Percentiles rank a stretch among this genome's conserved stretches.
These are phyloP conservation scores for Primulina huaijiensis DNA, from an alignment of 257 asterid species.

Conservation along the genomic window DNA sequence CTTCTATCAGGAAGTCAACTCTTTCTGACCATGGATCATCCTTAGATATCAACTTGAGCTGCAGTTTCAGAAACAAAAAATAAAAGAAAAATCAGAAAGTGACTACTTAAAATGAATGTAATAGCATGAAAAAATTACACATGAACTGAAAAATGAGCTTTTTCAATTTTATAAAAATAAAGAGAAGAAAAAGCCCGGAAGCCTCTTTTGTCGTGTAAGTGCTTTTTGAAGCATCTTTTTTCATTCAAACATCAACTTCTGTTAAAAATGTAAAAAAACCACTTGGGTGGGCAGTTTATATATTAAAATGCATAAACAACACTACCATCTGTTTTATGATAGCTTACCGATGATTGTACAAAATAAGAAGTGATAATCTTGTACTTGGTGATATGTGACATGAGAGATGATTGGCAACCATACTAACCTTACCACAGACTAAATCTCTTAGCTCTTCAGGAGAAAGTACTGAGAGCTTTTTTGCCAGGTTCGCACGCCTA, in stretches of 20 bases:
- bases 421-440: conserved; percentile 82
- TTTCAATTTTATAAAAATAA: no score
- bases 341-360: not conserved
- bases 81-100: conserved; percentile 6
- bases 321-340: not conserved
- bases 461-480: conserved; percentile 74
- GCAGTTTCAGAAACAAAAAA: conserved; percentile 27
- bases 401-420: conserved; percentile 21
- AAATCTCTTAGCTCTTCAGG: conserved; percentile 82
- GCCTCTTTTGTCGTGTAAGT: not conserved
- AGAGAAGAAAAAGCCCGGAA: not conserved
- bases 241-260: not conserved
- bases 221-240: not conserved
- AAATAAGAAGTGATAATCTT: conserved; percentile 7
- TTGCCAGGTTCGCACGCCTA: conserved; percentile 84
- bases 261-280: not conserved
- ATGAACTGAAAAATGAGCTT: not conserved
- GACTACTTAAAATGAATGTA: conserved; percentile 5
- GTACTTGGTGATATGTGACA: conserved; percentile 1
- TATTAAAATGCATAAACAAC: not conserved
- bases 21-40: conserved; percentile 92
- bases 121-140: no score
- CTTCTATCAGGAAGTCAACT: conserved; percentile 90
- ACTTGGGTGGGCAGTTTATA: not conserved
- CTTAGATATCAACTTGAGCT: conserved; percentile 83